Evolutionary conservation across 768 basidiomycete species (phyloP).

Genomic region (Saitozyma podzolica): DNA sequence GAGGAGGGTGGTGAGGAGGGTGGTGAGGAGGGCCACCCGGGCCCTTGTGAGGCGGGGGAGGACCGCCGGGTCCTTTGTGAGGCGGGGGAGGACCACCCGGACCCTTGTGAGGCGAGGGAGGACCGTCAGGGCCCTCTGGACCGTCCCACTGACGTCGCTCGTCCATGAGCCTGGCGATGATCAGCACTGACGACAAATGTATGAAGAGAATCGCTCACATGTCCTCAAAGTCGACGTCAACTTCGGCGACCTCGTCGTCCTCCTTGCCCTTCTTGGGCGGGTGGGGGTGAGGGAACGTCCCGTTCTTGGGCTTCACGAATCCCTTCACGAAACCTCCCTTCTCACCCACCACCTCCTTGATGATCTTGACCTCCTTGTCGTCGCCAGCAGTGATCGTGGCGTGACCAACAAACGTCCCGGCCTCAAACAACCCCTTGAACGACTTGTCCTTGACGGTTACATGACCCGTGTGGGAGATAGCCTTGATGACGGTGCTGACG

Average conservation of each 20-base stretch:
- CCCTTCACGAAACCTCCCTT: slow-evolving; percentile 25
- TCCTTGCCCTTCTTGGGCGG: not conserved
- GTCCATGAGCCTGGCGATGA: too few relatives aligned
- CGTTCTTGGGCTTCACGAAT: slow-evolving; percentile 22
- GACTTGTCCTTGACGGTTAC: slow-evolving; percentile 18
- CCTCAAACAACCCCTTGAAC: slow-evolving; percentile 33
- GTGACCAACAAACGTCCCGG: slow-evolving; percentile 23
- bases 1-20: not conserved
- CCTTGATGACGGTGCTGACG: slow-evolving; percentile 21
- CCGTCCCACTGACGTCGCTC: too few relatives aligned
- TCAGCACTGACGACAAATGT: too few relatives aligned
- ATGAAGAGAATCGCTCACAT: too few relatives aligned
- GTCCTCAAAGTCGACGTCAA: too few relatives aligned
- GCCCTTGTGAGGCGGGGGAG: slow-evolving; percentile 12
- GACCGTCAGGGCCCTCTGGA: slow-evolving; percentile 8
- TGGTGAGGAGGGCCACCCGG: slow-evolving; percentile 12
- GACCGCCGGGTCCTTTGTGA: too few relatives aligned
- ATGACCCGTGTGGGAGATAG: slow-evolving; percentile 23
- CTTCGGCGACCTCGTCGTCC: slow-evolving; percentile 3
- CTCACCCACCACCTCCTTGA: slow-evolving; percentile 22
- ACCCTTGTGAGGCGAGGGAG: slow-evolving; percentile 13
- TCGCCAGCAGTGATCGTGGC: slow-evolving; percentile 12
- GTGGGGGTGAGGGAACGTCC: not conserved
- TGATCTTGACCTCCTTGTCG: slow-evolving; percentile 28
- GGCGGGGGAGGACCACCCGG: slow-evolving; percentile 17